phyloP scores from a whole-genome alignment of 2,329 filamentous ascomycete species.

The Fusarium neocosmosporiellum region DNA sequence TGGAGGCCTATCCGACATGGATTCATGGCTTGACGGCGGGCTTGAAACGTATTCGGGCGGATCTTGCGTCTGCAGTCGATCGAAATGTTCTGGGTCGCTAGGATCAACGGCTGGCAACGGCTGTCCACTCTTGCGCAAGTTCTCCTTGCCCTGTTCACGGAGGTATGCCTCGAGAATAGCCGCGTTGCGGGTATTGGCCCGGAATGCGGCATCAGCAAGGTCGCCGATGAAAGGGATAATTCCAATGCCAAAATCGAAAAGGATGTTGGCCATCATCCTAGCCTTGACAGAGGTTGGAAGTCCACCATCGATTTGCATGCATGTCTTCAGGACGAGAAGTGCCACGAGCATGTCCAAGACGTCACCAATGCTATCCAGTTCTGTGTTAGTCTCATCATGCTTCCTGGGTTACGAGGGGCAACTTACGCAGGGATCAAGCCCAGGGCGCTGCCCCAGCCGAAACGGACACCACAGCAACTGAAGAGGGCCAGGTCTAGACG shows the following conservation, averaged over 20 bases:
- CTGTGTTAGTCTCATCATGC: slow-evolving; percentile 31
- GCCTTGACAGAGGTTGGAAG: slow-evolving; percentile 70
- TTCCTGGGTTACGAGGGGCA: neutral
- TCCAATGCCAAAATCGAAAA: slow-evolving; percentile 78
- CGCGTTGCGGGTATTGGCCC: slow-evolving; percentile 82
- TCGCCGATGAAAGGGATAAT: slow-evolving; percentile 83
- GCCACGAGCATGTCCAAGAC: slow-evolving; percentile 78
- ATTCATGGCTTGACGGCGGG: slow-evolving; percentile 39
- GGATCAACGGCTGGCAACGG: slow-evolving; percentile 62
- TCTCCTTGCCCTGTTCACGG: slow-evolving; percentile 73
- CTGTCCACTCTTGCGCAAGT: slow-evolving; percentile 59
- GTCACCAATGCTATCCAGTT: slow-evolving; percentile 73
- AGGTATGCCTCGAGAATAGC: slow-evolving; percentile 75
- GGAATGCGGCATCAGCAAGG: slow-evolving; percentile 76
- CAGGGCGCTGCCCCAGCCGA: slow-evolving; percentile 91
- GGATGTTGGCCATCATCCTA: slow-evolving; percentile 85
- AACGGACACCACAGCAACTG: slow-evolving; percentile 81
- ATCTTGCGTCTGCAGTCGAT: slow-evolving; percentile 51
- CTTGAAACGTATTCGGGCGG: slow-evolving; percentile 43
- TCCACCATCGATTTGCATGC: slow-evolving; percentile 79
- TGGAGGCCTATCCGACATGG: slow-evolving; percentile 37
- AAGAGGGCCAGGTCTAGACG: slow-evolving; percentile 87
- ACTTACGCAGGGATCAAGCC: slow-evolving; percentile 84
- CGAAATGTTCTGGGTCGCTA: slow-evolving; percentile 64
- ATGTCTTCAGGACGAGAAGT: slow-evolving; percentile 78